phyloP scores from a whole-genome alignment of 2,329 filamentous ascomycete species.

The Xylariaceae sp. region DNA sequence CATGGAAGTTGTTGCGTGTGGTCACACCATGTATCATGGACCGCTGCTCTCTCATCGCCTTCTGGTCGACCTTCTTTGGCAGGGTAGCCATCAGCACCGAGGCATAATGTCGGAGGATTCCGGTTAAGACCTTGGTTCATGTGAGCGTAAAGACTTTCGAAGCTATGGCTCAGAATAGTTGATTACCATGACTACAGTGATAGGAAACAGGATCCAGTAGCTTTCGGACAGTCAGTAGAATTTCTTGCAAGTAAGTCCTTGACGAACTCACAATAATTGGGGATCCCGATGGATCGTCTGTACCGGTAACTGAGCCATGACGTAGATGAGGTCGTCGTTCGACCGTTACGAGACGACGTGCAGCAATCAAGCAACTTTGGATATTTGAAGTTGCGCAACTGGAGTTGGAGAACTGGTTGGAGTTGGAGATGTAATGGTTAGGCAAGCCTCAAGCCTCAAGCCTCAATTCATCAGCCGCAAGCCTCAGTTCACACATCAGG shows the following conservation, averaged over 20 bases:
- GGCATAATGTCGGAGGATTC: constrained; percentile 94
- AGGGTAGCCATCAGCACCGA: constrained; percentile 85
- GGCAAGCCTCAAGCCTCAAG: background rate
- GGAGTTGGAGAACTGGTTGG: background rate
- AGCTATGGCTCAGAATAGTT: constrained; percentile 14
- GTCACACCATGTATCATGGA: constrained; percentile 83
- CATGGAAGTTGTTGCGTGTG: constrained; percentile 81
- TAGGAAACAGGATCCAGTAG: constrained; percentile 98
- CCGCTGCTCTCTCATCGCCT: constrained; percentile 83
- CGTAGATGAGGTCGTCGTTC: constrained; percentile 25
- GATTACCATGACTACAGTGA: constrained; percentile 90
- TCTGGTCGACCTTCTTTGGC: constrained; percentile 81
- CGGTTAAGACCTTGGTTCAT: constrained; percentile 75
- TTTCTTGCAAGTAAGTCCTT: background rate
- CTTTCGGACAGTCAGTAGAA: constrained; percentile 54
- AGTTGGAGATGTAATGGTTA: constrained; percentile 6
- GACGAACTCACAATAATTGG: constrained; percentile 81
- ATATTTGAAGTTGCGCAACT: constrained; percentile 3
- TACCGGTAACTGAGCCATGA: constrained; percentile 82
- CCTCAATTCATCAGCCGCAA: constrained; percentile 26
- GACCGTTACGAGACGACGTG: constrained; percentile 2
- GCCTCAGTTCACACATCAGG: background rate
- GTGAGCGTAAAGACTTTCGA: background rate
- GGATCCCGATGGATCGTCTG: constrained; percentile 99
- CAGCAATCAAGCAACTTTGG: constrained; percentile 3